phyloP scores from a whole-genome alignment of 331 rosid genomes.

The Spiraea crenata region DNA sequence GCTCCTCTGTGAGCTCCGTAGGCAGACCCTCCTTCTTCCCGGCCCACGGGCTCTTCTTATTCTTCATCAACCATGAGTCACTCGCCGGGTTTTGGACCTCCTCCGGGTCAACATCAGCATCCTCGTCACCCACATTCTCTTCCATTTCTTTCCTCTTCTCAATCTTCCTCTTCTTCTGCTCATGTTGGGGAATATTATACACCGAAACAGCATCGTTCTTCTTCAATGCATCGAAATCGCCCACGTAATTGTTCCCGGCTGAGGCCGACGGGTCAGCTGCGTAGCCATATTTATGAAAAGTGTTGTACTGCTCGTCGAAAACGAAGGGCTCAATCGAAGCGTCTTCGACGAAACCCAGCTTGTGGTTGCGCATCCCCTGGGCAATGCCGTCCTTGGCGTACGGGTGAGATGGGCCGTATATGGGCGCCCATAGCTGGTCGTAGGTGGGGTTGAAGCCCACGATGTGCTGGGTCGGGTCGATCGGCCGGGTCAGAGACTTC shows the following conservation, averaged over 20 bases:
- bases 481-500: conserved; percentile 45
- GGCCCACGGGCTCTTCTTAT: conserved; percentile 91
- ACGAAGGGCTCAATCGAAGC: conserved; percentile 90
- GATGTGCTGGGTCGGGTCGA: conserved; percentile 81
- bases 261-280: conserved; percentile 96
- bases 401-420: conserved; percentile 88
- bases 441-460: conserved; percentile 84
- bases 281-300: conserved; percentile 84
- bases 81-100: conserved; percentile 76
- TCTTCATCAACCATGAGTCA: conserved; percentile 79
- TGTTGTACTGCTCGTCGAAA: conserved; percentile 94
- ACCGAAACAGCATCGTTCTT: conserved; percentile 70
- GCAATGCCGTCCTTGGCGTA: conserved; percentile 93
- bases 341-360: conserved; percentile 90
- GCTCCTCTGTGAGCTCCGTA: conserved; percentile 81
- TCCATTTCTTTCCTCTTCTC: conserved; percentile 51
- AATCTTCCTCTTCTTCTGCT: conserved; percentile 69
- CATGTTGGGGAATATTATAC: conserved; percentile 73
- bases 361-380: conserved; percentile 97
- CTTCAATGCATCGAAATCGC: conserved; percentile 60
- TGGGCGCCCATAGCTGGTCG: conserved; percentile 95
- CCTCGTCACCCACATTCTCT: conserved; percentile 29
- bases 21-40: conserved; percentile 88
- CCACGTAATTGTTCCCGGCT: conserved; percentile 65
- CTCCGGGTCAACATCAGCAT: background rate